Conservation (phyloP, 2,329 filamentous ascomycete genomes). For the Ceratocystis lukuohia region DNA sequence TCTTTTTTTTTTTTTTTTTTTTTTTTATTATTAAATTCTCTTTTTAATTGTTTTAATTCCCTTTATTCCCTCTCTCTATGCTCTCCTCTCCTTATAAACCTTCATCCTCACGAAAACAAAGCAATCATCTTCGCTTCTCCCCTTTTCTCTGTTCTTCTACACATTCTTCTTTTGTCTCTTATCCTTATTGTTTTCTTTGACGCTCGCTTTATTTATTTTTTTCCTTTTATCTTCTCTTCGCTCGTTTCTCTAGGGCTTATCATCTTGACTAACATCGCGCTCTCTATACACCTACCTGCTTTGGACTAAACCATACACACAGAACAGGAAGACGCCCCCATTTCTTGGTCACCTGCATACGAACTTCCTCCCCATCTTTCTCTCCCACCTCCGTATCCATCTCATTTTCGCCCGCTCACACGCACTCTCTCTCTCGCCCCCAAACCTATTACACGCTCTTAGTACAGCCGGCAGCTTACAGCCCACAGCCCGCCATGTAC, state of each 20-base stretch:
- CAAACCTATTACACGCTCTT: background rate
- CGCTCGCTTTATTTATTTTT: no score
- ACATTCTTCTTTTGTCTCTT: no score
- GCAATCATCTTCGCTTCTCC: no score
- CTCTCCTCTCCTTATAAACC: background rate
- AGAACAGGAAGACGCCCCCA: background rate
- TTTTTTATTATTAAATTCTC: background rate
- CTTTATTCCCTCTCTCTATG: background rate
- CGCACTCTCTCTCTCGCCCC: background rate
- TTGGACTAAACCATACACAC: background rate
- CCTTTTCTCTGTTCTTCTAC: no score
- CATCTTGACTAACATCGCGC: background rate
- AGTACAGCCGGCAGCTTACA: no score
- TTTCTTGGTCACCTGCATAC: background rate
- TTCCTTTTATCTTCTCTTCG: background rate
- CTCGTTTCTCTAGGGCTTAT: background rate
- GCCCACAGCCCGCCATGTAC: slow-evolving; percentile 32
- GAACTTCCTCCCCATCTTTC: background rate
- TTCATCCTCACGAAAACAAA: no score
- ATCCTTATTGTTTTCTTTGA: no score
- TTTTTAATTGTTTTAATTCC: background rate
- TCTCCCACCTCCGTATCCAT: slow-evolving; percentile 7
- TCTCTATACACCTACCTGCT: background rate
- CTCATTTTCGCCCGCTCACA: background rate
- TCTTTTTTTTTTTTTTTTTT: background rate